Evolutionary conservation across 2,329 filamentous ascomycete species (phyloP).

Genomic region (Colletotrichum sp.): DNA sequence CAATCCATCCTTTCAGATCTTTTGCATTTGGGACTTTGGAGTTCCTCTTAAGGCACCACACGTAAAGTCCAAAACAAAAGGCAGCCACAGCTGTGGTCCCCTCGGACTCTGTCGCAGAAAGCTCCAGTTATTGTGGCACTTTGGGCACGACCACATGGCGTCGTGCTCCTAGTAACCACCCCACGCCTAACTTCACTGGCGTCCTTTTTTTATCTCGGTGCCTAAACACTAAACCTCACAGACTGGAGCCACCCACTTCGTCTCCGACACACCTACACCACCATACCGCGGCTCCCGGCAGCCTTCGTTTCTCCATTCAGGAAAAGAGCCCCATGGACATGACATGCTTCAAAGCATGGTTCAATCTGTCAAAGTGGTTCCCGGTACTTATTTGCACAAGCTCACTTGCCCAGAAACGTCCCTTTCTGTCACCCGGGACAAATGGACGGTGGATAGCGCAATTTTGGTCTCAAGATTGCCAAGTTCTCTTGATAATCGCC

Average conservation of each 20-base stretch:
- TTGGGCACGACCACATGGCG: background rate
- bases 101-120: background rate
- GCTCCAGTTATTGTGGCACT: background rate
- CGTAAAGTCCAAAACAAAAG: background rate
- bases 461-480: background rate
- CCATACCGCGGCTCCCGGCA: background rate
- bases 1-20: background rate
- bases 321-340: background rate
- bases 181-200: background rate
- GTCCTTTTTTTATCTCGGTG: constrained; percentile 15
- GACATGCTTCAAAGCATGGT: background rate
- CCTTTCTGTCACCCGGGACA: too few species aligned
- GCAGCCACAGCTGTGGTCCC: background rate
- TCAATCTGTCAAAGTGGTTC: background rate
- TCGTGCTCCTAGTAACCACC: background rate
- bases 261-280: background rate
- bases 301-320: background rate
- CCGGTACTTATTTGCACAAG: background rate
- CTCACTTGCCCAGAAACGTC: too few species aligned
- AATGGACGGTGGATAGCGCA: background rate
- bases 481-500: background rate
- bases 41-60: background rate
- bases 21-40: background rate
- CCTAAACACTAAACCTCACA: constrained; percentile 15
- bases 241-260: background rate